Evolutionary conservation across 768 basidiomycete genomes (phyloP).

Genomic region (Royoungia palumana): DNA sequence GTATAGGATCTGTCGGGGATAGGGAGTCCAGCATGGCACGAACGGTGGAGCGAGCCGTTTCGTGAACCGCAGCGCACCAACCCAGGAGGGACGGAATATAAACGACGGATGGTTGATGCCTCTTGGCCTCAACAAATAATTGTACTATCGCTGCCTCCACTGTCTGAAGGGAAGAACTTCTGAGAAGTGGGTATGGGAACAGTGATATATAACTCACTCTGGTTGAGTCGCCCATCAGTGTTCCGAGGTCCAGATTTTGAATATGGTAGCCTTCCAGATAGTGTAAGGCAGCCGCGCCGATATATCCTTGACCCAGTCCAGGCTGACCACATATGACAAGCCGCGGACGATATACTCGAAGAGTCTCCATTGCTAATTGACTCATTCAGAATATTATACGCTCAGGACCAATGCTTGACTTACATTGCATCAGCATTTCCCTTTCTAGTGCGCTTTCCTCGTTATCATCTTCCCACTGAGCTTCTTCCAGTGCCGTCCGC

Average conservation of each 20-base stretch:
- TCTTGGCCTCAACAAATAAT: constrained; percentile 93
- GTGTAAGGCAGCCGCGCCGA: constrained; percentile 89
- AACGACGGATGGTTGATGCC: constrained; percentile 93
- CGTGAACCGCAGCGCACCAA: constrained; percentile 84
- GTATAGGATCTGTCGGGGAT: constrained; percentile 88
- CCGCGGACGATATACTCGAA: constrained; percentile 87
- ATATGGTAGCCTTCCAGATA: constrained; percentile 95
- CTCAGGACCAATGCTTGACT: constrained; percentile 5
- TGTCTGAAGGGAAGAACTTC: constrained; percentile 47
- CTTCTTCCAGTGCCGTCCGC: constrained; percentile 86
- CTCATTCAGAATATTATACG: background rate
- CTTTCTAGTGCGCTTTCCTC: constrained; percentile 84
- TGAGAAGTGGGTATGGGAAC: background rate
- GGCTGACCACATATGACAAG: constrained; percentile 73
- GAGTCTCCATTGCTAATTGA: constrained; percentile 78
- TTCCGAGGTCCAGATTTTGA: constrained; percentile 89
- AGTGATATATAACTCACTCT: constrained; percentile 51
- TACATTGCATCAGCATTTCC: constrained; percentile 86
- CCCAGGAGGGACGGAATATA: constrained; percentile 87
- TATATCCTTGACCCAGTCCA: constrained; percentile 90
- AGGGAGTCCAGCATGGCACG: constrained; percentile 90
- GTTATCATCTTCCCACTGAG: constrained; percentile 82
- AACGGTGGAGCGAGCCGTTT: constrained; percentile 80
- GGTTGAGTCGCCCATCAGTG: constrained; percentile 83
- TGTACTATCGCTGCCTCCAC: constrained; percentile 92